Percentiles rank a stretch among this genome's conserved stretches.
Evolutionary conservation across 768 basidiomycete species (phyloP).

Genomic region (Sporobolomyces phaffii): DNA sequence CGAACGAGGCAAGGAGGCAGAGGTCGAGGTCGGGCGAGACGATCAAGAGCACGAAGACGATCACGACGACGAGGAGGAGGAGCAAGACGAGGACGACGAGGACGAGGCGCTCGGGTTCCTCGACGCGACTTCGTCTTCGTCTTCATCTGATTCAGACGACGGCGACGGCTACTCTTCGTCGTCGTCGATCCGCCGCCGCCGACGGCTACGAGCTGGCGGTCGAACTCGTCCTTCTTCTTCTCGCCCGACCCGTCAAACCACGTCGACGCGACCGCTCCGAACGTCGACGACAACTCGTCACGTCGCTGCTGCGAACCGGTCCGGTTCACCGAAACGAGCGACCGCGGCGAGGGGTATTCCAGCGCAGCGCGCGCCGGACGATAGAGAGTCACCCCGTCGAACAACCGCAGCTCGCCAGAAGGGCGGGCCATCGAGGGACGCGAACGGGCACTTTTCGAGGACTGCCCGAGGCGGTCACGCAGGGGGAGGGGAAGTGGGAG

Average conservation of each 20-base stretch:
- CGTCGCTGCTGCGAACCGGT: neutral
- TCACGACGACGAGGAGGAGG: neutral
- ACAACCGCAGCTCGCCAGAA: neutral
- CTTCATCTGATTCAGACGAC: conserved; percentile 3
- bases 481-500: neutral
- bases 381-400: neutral
- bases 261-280: too few relatives aligned
- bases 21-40: neutral
- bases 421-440: neutral
- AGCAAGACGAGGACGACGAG: neutral
- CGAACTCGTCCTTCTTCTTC: neutral
- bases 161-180: conserved; percentile 4
- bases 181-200: neutral
- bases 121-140: neutral
- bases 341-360: neutral
- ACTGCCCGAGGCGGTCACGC: neutral
- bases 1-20: neutral
- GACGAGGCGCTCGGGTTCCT: neutral
- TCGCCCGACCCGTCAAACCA: neutral
- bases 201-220: neutral
- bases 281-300: neutral
- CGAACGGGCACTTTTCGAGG: neutral
- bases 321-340: neutral
- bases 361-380: too few relatives aligned
- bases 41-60: neutral